A percentile compares a stretch with the other conserved stretches of the same genome.
Conservation (phyloP, 2,329 filamentous ascomycete genomes). For the Colletotrichum plurivorum region DNA sequence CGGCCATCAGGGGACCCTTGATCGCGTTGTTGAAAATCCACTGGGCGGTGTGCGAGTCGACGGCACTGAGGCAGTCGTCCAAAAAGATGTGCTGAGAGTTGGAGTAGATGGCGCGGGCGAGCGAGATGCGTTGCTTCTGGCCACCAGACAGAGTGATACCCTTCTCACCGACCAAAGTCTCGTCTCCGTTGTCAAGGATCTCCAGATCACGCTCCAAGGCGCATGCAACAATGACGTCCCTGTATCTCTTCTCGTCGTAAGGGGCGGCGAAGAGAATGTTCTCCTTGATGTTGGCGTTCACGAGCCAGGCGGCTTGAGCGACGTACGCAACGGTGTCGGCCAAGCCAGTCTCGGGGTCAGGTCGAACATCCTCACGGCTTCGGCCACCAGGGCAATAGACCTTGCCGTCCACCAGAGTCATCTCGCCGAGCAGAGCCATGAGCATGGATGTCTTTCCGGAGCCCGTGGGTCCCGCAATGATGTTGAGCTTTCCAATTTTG, state of each 20-base stretch:
- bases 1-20: conserved; percentile 87
- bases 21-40: conserved; percentile 98
- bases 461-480: conserved; percentile 93
- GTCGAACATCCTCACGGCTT: conserved; percentile 86
- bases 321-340: conserved; percentile 96
- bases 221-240: conserved; percentile 90
- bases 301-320: conserved; percentile 95
- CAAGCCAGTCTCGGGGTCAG: conserved; percentile 86
- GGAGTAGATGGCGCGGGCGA: conserved; percentile 97
- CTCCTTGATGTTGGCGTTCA: conserved; percentile 95
- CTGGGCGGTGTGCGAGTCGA: conserved; percentile 97
- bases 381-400: conserved; percentile 89
- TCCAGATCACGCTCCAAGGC: conserved; percentile 91
- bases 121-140: conserved; percentile 96
- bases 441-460: conserved; percentile 96
- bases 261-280: conserved; percentile 93
- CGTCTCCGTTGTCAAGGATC: conserved; percentile 92
- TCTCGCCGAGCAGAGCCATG: conserved; percentile 96
- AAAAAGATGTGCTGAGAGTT: conserved; percentile 91
- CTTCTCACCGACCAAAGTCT: conserved; percentile 96
- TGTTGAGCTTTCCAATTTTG: conserved; percentile 86
- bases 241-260: conserved; percentile 86
- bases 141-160: conserved; percentile 96
- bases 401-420: conserved; percentile 85
- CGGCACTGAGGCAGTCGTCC: conserved; percentile 95